These are phyloP conservation scores for Candolleomyces efflorescens DNA, from an alignment of 768 basidiomycete species.

Conservation along the genomic window DNA sequence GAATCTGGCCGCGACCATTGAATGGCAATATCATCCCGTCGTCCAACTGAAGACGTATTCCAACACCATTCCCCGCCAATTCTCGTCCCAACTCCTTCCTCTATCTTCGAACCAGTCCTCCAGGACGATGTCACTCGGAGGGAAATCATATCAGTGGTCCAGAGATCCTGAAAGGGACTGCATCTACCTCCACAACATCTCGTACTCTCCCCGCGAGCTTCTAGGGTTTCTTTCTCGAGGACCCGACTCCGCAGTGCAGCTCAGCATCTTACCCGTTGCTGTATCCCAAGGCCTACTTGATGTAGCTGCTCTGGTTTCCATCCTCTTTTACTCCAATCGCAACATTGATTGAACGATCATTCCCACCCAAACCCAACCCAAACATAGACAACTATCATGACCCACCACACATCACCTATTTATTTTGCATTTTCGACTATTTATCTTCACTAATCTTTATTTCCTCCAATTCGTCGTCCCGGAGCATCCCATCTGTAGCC, in stretches of 20 bases:
- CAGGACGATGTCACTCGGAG: neutral
- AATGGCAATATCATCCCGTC: slow-evolving; percentile 6
- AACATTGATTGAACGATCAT: slow-evolving; percentile 6
- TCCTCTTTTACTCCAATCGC: slow-evolving; percentile 11
- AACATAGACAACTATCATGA: neutral
- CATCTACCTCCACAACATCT: slow-evolving; percentile 4
- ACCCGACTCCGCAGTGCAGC: neutral
- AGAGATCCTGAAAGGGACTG: slow-evolving; percentile 2
- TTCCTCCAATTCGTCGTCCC: too few relatives aligned
- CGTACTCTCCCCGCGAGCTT: slow-evolving; percentile 3
- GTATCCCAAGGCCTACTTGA: slow-evolving; percentile 13
- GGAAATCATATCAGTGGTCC: slow-evolving; percentile 5
- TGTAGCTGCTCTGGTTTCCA: slow-evolving; percentile 9
- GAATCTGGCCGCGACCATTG: neutral
- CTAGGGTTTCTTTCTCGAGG: slow-evolving; percentile 1
- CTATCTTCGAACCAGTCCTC: neutral
- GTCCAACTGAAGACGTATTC: slow-evolving; percentile 4
- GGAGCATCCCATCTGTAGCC: too few relatives aligned
- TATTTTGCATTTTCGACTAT: neutral
- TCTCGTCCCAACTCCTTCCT: slow-evolving; percentile 1
- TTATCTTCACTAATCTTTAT: neutral
- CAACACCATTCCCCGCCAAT: slow-evolving; percentile 6
- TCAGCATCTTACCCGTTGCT: slow-evolving; percentile 10
- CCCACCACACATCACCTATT: neutral
- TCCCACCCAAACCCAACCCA: neutral